Evolutionary conservation across 495 filamentous ascomycete species (phyloP).

Genomic region (Penicillium cinerascens): DNA sequence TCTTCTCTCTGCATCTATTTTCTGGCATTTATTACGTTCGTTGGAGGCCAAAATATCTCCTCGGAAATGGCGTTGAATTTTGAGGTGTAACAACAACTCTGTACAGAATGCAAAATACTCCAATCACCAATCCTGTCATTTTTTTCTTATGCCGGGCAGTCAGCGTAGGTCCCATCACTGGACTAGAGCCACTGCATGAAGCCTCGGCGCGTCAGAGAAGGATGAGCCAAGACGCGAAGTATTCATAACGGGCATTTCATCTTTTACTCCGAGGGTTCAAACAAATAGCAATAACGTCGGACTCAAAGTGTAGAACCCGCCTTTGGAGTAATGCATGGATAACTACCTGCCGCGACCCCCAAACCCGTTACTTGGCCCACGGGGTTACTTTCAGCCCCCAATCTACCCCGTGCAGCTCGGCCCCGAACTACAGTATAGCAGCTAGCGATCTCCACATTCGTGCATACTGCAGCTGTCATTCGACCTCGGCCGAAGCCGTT

Average conservation of each 20-base stretch:
- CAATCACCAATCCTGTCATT: conserved; percentile 5
- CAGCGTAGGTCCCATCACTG: neutral
- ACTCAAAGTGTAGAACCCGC: neutral
- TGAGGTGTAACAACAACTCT: conserved; percentile 25
- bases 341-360: neutral
- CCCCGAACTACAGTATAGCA: neutral
- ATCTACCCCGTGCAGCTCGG: neutral
- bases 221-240: too few relatives aligned
- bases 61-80: conserved; percentile 32
- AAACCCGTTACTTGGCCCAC: neutral
- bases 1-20: conserved; percentile 8
- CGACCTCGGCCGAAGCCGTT: neutral
- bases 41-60: conserved; percentile 19
- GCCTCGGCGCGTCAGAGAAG: too few relatives aligned
- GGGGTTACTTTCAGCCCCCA: too few relatives aligned
- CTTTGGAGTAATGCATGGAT: too few relatives aligned
- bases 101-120: conserved; percentile 30
- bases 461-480: neutral
- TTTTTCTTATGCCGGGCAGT: neutral
- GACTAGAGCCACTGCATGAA: too few relatives aligned
- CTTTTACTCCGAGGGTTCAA: too few relatives aligned
- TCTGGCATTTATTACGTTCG: conserved; percentile 21
- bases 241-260: too few relatives aligned
- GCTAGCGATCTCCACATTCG: neutral
- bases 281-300: neutral